These are phyloP conservation scores for Phtheirospermum japonicum DNA, from an alignment of 257 asterid species.

Conservation along the genomic window DNA sequence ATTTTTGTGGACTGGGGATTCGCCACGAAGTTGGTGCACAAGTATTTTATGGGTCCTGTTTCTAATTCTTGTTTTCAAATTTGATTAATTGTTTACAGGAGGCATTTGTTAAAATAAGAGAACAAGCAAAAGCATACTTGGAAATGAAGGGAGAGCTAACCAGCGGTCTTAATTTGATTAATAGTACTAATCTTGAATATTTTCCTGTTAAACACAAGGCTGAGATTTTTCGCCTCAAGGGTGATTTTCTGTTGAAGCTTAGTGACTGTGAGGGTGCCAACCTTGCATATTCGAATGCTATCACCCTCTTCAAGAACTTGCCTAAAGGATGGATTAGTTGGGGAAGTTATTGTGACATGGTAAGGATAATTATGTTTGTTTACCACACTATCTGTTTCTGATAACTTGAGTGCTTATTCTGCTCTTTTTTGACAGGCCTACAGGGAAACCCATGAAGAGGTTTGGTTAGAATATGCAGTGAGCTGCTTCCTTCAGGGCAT, in stretches of 20 bases:
- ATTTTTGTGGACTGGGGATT: neutral
- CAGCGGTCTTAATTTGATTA: conserved; percentile 90
- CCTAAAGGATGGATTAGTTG: conserved; percentile 99
- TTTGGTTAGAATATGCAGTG: conserved; percentile 93
- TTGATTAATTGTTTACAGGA: conserved; percentile 57
- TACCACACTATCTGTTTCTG: conserved; percentile 12
- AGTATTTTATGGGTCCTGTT: conserved; percentile 18
- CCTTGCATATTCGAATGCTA: conserved; percentile 84
- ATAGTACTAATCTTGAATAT: conserved; percentile 91
- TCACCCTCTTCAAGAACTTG: conserved; percentile 85
- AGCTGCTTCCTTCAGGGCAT: conserved; percentile 99
- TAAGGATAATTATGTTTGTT: conserved; percentile 35
- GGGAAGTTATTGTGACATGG: conserved; percentile 99
- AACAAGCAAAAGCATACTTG: conserved; percentile 96
- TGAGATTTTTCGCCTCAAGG: conserved; percentile 92
- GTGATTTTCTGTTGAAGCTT: conserved; percentile 90
- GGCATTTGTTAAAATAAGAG: conserved; percentile 94
- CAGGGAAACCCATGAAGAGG: conserved; percentile 87
- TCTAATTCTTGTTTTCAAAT: neutral
- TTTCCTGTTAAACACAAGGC: conserved; percentile 94
- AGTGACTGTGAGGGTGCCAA: conserved; percentile 98
- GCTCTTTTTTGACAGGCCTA: conserved; percentile 60
- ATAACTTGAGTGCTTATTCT: conserved; percentile 27
- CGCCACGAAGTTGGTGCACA: conserved; percentile 15
- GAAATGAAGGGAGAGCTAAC: conserved; percentile 98